A percentile compares a stretch with the other conserved stretches of the same genome.
Evolutionary conservation across 768 basidiomycete species (phyloP).

Genomic region (Phallus indusiatus): DNA sequence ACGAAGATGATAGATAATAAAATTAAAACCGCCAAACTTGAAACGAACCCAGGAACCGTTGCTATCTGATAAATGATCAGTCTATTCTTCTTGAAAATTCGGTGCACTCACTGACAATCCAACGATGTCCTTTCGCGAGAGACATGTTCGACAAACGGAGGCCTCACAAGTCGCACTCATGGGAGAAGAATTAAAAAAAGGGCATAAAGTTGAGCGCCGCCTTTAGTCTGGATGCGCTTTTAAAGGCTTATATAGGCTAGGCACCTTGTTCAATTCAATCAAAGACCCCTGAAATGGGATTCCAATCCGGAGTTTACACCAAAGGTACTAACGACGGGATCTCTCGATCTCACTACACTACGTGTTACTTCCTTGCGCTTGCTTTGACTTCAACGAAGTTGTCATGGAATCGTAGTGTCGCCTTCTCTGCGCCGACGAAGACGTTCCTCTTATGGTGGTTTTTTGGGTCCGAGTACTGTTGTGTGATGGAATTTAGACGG

Average conservation of each 20-base stretch:
- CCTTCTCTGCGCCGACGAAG: no score
- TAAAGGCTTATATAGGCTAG: background rate
- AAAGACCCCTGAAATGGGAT: background rate
- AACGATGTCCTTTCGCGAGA: background rate
- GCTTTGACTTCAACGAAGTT: no score
- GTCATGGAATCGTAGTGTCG: no score
- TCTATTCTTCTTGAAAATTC: background rate
- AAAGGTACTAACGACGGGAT: background rate
- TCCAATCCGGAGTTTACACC: background rate
- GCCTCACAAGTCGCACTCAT: background rate
- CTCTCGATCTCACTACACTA: background rate
- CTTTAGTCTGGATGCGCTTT: background rate
- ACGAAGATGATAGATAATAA: constrained; percentile 25
- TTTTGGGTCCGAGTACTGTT: no score
- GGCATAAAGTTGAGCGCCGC: background rate
- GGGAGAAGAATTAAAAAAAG: background rate
- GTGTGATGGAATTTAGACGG: no score
- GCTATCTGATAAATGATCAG: constrained; percentile 20
- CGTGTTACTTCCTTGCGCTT: no score
- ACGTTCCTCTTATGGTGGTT: no score
- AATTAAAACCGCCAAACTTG: constrained; percentile 24
- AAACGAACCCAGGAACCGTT: constrained; percentile 27
- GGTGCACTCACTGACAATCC: background rate
- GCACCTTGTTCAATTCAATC: background rate
- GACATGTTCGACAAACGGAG: background rate